These are phyloP conservation scores for Fusarium concolor DNA, from an alignment of 2,329 filamentous ascomycete species.

Conservation along the genomic window DNA sequence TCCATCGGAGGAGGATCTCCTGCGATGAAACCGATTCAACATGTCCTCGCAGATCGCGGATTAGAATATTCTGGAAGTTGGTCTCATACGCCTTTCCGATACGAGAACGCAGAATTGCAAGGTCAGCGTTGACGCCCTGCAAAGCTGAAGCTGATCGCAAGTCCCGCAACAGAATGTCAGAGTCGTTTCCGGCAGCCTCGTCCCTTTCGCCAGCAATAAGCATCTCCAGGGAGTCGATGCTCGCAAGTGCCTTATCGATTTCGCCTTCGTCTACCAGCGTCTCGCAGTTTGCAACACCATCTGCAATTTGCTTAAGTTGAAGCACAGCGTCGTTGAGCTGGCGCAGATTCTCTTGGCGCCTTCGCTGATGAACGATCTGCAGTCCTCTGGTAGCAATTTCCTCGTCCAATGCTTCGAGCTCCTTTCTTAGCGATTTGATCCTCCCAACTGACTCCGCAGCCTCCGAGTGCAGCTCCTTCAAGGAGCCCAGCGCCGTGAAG, in stretches of 20 bases:
- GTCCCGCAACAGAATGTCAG: conserved; percentile 66
- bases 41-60: conserved; percentile 85
- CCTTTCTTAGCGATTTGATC: conserved; percentile 83
- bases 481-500: conserved; percentile 90
- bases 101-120: conserved; percentile 79
- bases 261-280: conserved; percentile 84
- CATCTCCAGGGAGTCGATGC: conserved; percentile 81
- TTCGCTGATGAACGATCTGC: conserved; percentile 84
- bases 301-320: conserved; percentile 83
- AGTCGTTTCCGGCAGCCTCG: conserved; percentile 46
- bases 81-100: conserved; percentile 90
- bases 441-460: conserved; percentile 89
- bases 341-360: conserved; percentile 84
- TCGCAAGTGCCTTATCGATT: conserved; percentile 81
- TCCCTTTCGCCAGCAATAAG: conserved; percentile 80
- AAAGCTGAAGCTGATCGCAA: conserved; percentile 82
- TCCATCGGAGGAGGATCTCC: conserved; percentile 88
- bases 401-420: conserved; percentile 82
- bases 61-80: conserved; percentile 80
- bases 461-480: conserved; percentile 91
- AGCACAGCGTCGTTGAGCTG: conserved; percentile 84
- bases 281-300: conserved; percentile 81
- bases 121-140: conserved; percentile 81
- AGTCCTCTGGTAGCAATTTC: conserved; percentile 89
- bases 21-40: conserved; percentile 75